Percentiles rank a stretch among this genome's conserved stretches.
Evolutionary conservation across 768 basidiomycete species (phyloP).

Genomic region (Grammothele lineata): DNA sequence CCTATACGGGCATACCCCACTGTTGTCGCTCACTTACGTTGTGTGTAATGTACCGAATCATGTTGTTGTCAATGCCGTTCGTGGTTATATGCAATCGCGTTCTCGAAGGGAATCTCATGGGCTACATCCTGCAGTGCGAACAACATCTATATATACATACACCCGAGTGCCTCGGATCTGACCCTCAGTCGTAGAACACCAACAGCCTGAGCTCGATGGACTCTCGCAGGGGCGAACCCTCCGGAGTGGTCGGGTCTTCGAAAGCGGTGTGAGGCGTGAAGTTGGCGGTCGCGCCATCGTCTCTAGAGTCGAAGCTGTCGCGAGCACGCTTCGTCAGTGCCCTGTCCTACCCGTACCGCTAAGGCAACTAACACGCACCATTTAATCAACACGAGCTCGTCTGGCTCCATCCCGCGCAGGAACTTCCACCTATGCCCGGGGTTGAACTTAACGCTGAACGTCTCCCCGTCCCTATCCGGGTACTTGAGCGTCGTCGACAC

Average conservation of each 20-base stretch:
- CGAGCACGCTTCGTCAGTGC: neutral
- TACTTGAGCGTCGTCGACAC: constrained; percentile 35
- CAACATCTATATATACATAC: too few relatives aligned
- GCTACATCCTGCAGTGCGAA: too few relatives aligned
- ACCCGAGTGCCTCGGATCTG: too few relatives aligned
- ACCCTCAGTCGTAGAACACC: constrained; percentile 57
- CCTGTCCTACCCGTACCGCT: too few relatives aligned
- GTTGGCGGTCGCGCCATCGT: constrained; percentile 42
- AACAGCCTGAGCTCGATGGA: constrained; percentile 61
- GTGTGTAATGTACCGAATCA: too few relatives aligned
- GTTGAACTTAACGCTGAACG: constrained; percentile 34
- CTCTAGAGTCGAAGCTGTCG: constrained; percentile 30
- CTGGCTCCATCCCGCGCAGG: constrained; percentile 37
- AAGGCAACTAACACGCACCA: constrained; percentile 30
- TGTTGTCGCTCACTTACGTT: too few relatives aligned
- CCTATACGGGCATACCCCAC: too few relatives aligned
- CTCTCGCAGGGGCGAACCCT: constrained; percentile 44
- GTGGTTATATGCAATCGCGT: too few relatives aligned
- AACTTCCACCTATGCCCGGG: constrained; percentile 43
- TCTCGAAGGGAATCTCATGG: too few relatives aligned
- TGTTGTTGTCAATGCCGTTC: too few relatives aligned
- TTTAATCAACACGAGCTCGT: constrained; percentile 46
- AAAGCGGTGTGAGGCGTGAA: constrained; percentile 67
- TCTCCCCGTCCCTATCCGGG: constrained; percentile 42
- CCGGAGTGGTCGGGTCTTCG: constrained; percentile 47